These are phyloP conservation scores for Vaucheria bursata DNA, from an alignment of 352 stramenopile genomes.

Conservation along the genomic window DNA sequence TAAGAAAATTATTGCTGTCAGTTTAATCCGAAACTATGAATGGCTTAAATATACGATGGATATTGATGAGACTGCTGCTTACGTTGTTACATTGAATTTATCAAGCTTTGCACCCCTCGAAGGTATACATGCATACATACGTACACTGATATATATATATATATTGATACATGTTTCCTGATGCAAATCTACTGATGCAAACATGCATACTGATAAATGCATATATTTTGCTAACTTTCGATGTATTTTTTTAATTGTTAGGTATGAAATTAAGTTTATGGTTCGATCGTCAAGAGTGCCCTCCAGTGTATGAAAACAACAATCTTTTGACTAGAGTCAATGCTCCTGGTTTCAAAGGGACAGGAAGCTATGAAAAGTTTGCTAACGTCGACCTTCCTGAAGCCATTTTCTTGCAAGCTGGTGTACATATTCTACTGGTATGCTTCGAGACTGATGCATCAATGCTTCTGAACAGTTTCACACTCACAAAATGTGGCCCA, in stretches of 20 bases:
- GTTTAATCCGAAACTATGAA: background rate
- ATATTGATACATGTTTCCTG: too few species aligned
- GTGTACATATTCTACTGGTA: conserved; percentile 16
- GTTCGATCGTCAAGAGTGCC: background rate
- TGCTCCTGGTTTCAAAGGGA: background rate
- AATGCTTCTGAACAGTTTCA: background rate
- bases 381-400: background rate
- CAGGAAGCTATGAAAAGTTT: background rate
- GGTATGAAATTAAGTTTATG: background rate
- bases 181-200: too few species aligned
- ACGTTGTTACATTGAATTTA: background rate
- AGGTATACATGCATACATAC: too few species aligned
- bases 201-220: too few species aligned
- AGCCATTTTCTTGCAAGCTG: conserved; percentile 10
- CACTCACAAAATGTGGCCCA: background rate
- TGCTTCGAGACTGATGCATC: conserved; percentile 12
- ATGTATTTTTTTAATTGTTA: too few species aligned
- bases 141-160: too few species aligned
- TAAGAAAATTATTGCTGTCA: background rate
- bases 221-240: too few species aligned
- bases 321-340: background rate
- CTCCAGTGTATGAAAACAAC: background rate
- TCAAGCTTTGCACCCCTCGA: background rate
- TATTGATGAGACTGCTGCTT: background rate
- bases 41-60: background rate